These are phyloP conservation scores for Plectosphaerella sp. DNA, from an alignment of 2,329 filamentous ascomycete species.

Conservation along the genomic window DNA sequence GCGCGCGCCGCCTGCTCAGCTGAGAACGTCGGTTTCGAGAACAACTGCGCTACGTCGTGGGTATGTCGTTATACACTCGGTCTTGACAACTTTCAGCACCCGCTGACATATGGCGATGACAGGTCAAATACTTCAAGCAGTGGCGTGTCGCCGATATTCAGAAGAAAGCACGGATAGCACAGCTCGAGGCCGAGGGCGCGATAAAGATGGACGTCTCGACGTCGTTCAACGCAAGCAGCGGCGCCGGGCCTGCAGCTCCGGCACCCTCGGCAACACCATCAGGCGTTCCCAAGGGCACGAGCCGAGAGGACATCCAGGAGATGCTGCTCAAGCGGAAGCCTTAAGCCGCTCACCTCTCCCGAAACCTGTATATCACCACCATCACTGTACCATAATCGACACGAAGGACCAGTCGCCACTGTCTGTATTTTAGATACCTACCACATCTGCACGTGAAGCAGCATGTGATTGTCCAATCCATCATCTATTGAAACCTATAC, in stretches of 20 bases:
- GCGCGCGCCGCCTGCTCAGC: conserved; percentile 32
- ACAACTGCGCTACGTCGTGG: conserved; percentile 86
- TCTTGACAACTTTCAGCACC: neutral
- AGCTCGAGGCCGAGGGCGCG: conserved; percentile 70
- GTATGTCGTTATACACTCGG: conserved; percentile 47
- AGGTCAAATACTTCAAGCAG: conserved; percentile 98
- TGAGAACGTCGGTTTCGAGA: conserved; percentile 61
- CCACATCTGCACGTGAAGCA: too few relatives aligned
- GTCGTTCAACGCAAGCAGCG: conserved; percentile 20
- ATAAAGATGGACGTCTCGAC: conserved; percentile 47
- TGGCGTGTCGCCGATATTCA: conserved; percentile 89
- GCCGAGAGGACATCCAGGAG: conserved; percentile 32
- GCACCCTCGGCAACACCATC: neutral
- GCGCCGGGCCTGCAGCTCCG: neutral
- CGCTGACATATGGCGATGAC: conserved; percentile 2
- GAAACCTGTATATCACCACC: too few relatives aligned
- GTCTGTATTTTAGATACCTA: too few relatives aligned
- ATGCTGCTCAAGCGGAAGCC: conserved; percentile 30
- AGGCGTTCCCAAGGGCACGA: conserved; percentile 16
- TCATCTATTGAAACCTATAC: too few relatives aligned
- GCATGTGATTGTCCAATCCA: too few relatives aligned
- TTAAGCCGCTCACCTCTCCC: too few relatives aligned
- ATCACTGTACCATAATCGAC: too few relatives aligned
- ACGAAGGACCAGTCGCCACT: too few relatives aligned
- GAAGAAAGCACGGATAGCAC: conserved; percentile 73